phyloP scores from a whole-genome alignment of 768 basidiomycete species.

The Imleria badia region DNA sequence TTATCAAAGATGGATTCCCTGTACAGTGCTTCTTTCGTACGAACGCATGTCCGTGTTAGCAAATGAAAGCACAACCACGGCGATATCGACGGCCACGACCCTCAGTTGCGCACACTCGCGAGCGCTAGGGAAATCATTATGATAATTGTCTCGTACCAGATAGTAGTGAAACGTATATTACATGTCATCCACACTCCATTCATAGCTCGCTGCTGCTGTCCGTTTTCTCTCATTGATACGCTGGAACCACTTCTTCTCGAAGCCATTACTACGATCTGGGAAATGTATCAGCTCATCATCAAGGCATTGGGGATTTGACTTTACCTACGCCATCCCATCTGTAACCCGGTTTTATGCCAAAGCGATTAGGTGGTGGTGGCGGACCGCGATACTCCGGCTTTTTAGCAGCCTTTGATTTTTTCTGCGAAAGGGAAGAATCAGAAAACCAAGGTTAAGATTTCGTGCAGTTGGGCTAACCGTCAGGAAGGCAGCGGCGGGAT shows the following conservation, averaged over 20 bases:
- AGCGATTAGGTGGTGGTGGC: conserved; percentile 90
- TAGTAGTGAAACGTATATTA: conserved; percentile 34
- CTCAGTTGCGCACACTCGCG: not conserved
- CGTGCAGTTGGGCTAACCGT: conserved; percentile 52
- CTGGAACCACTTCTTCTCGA: conserved; percentile 92
- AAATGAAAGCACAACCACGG: not conserved
- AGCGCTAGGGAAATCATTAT: not conserved
- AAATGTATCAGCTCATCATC: conserved; percentile 3
- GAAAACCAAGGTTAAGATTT: not conserved
- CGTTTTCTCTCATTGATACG: conserved; percentile 73
- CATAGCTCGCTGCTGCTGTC: conserved; percentile 67
- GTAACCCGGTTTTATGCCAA: conserved; percentile 92
- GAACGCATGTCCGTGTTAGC: not conserved
- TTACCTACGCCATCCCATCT: conserved; percentile 98
- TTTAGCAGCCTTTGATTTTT: conserved; percentile 75
- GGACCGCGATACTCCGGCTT: conserved; percentile 87
- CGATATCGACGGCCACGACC: not conserved
- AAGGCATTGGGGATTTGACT: conserved; percentile 21
- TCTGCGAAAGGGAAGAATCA: conserved; percentile 42
- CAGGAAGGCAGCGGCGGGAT: conserved; percentile 94
- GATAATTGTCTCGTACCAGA: not conserved
- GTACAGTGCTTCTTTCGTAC: not conserved
- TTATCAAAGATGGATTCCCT: conserved; percentile 4
- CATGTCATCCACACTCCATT: conserved; percentile 95
- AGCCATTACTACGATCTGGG: conserved; percentile 87